Evolutionary conservation across 2,329 filamentous ascomycete species (phyloP), one percentile per base, ranked within the genome.

Genomic region (Phaeomoniella chlamydospora): DNA sequence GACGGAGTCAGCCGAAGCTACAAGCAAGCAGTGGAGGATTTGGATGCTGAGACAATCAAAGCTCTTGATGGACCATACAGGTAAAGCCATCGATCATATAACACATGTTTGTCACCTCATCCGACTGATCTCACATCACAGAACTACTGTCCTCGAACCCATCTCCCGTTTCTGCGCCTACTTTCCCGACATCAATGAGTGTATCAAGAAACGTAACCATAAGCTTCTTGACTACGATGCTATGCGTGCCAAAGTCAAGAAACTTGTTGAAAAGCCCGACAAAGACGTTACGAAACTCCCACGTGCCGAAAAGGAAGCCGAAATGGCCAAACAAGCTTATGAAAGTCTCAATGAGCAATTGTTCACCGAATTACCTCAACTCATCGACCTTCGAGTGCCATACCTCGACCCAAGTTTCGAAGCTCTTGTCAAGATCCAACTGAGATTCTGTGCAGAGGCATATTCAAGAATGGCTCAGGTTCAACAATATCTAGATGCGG

Each of bases 401-500:
- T 98, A 98, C 55, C 74, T 98, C 39, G 90, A 98, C 51, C 92
- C 92, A 0, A 88, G 79, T 42, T 98, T 98, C 54, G 90, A 98
- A 62, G 90, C 92, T 0, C 75, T 98, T 36, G 90, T 98, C 57
- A 98, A 98, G 69, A 98, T 98, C 47, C 90, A 98, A 64, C 61
- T 98, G 50, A 73, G 90, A 26, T 98, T 98, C 66, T 98, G 92
- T 52, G 90, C 92, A 5, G 90, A 98, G 63, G 90, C 90, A 2
- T 98, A 98, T 61, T 87, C 79, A 42, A 72, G 90, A 33, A 98
- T 98, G 90, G 90, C 92, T 16, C 92, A 98, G 65, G 92, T 98
- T 39, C 90, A 98, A 64, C 90, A 98, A 63, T 96, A 94, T 57
- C 70, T 98, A 18, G 90, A 96, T 55, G 81, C 88, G 18, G 86